Evolutionary conservation across 1,284 basidiomycete species (phyloP).

Genomic region (Tilletia walkeri): DNA sequence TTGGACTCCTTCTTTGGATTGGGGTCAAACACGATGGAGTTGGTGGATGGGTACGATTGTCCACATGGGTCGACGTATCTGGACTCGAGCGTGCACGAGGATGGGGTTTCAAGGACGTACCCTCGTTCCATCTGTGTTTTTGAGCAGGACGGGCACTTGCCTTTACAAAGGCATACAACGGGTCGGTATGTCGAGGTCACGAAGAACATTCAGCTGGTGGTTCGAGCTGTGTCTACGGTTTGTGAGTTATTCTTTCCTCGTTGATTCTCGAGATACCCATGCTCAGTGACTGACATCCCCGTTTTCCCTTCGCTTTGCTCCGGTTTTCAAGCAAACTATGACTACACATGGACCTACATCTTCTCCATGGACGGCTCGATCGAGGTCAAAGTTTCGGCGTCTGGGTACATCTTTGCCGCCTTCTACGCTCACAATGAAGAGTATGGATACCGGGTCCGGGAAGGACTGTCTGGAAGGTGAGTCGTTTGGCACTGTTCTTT

Average conservation of each 20-base stretch:
- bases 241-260: constrained; percentile 49
- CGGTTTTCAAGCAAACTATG: constrained; percentile 31
- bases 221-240: constrained; percentile 65
- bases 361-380: constrained; percentile 69
- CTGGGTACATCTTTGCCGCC: constrained; percentile 68
- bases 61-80: constrained; percentile 66
- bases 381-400: constrained; percentile 66
- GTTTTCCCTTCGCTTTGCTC: neutral
- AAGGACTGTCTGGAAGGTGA: constrained; percentile 60
- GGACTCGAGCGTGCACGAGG: constrained; percentile 63
- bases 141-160: constrained; percentile 64
- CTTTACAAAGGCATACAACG: constrained; percentile 65
- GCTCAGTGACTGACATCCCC: too few species aligned
- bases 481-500: too few species aligned
- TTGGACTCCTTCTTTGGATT: constrained; percentile 59
- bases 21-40: constrained; percentile 61
- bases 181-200: constrained; percentile 57
- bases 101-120: constrained; percentile 59
- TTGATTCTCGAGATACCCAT: too few species aligned
- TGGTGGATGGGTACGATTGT: constrained; percentile 68
- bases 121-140: constrained; percentile 67
- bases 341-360: constrained; percentile 65
- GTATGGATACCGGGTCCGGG: constrained; percentile 63
- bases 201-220: constrained; percentile 60
- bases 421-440: constrained; percentile 62